A percentile compares a stretch with the other conserved stretches of the same genome.
phyloP scores from a whole-genome alignment of 495 filamentous ascomycete genomes.

The Parmelia sp. region DNA sequence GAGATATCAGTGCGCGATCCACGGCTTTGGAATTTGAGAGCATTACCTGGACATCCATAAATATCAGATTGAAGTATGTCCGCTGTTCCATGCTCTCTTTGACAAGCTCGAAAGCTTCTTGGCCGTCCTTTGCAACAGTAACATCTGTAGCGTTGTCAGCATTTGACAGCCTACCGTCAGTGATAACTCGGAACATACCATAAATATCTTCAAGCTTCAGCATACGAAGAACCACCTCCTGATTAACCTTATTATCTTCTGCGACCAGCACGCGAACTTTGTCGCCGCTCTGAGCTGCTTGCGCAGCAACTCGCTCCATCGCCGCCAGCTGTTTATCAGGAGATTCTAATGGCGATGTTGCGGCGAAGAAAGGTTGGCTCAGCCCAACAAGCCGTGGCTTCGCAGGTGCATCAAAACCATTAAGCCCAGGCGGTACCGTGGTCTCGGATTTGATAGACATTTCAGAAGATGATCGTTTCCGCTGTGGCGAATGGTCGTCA shows the following conservation, averaged over 20 bases:
- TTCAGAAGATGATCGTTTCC: slow-evolving; percentile 25
- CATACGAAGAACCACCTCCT: slow-evolving; percentile 82
- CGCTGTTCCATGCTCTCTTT: slow-evolving; percentile 70
- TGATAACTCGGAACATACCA: slow-evolving; percentile 31
- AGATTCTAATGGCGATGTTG: slow-evolving; percentile 42
- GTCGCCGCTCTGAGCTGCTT: slow-evolving; percentile 42
- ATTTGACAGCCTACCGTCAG: background rate
- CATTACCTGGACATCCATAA: slow-evolving; percentile 70
- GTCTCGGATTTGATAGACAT: slow-evolving; percentile 25
- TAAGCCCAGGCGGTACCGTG: slow-evolving; percentile 17
- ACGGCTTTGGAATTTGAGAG: background rate
- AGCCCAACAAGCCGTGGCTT: slow-evolving; percentile 75
- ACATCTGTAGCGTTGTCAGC: slow-evolving; percentile 48
- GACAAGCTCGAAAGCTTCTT: slow-evolving; percentile 81
- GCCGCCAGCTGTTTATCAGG: slow-evolving; percentile 43
- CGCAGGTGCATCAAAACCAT: slow-evolving; percentile 26
- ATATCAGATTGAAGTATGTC: slow-evolving; percentile 72
- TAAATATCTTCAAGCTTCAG: slow-evolving; percentile 63
- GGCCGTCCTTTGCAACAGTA: slow-evolving; percentile 77
- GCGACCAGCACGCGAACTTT: slow-evolving; percentile 83
- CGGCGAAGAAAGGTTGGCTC: slow-evolving; percentile 78
- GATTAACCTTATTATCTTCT: slow-evolving; percentile 92
- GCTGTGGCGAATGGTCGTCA: slow-evolving; percentile 15
- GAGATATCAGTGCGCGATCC: background rate
- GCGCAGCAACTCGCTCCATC: slow-evolving; percentile 43